A percentile compares a stretch with the other conserved stretches of the same genome.
phyloP scores from a whole-genome alignment of 1,139 yeast species.

The Magnusiomyces ingens region DNA sequence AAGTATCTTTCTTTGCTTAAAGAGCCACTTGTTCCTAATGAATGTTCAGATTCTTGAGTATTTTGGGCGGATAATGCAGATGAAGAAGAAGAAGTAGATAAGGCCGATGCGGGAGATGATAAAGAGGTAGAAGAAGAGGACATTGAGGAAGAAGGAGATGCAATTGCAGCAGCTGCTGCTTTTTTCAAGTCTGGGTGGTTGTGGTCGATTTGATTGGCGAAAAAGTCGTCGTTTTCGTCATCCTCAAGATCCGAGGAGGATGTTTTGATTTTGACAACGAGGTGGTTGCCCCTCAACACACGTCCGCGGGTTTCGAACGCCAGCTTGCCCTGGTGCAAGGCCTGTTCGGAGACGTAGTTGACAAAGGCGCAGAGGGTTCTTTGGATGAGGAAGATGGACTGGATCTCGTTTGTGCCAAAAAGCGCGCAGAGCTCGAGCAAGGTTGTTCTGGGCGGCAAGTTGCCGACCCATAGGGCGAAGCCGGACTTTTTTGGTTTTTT shows the following conservation, averaged over 20 bases:
- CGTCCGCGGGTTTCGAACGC: constrained; percentile 28
- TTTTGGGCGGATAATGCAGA: neutral
- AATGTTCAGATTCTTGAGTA: neutral
- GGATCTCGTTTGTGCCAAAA: constrained; percentile 34
- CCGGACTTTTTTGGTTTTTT: constrained; percentile 35
- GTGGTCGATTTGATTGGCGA: neutral
- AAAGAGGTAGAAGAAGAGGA: neutral
- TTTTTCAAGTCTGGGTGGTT: neutral
- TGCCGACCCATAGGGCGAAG: constrained; percentile 40
- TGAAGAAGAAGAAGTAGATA: constrained; percentile 2
- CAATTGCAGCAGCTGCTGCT: neutral
- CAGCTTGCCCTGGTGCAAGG: constrained; percentile 30
- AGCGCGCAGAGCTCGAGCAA: constrained; percentile 31
- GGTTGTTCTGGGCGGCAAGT: constrained; percentile 32
- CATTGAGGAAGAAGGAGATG: neutral
- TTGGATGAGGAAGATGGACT: constrained; percentile 35
- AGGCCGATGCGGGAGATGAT: neutral
- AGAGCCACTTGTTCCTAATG: neutral
- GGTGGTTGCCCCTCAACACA: constrained; percentile 28
- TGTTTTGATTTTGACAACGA: constrained; percentile 27
- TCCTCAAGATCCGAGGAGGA: constrained; percentile 1
- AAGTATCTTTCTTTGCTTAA: constrained; percentile 29
- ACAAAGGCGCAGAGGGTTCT: constrained; percentile 38
- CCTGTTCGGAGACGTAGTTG: constrained; percentile 29
- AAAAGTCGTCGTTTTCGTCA: constrained; percentile 3